Percentiles rank a stretch among this genome's conserved stretches.
Evolutionary conservation across 2,329 filamentous ascomycete species (phyloP).

Genomic region (Diaporthe sp.): DNA sequence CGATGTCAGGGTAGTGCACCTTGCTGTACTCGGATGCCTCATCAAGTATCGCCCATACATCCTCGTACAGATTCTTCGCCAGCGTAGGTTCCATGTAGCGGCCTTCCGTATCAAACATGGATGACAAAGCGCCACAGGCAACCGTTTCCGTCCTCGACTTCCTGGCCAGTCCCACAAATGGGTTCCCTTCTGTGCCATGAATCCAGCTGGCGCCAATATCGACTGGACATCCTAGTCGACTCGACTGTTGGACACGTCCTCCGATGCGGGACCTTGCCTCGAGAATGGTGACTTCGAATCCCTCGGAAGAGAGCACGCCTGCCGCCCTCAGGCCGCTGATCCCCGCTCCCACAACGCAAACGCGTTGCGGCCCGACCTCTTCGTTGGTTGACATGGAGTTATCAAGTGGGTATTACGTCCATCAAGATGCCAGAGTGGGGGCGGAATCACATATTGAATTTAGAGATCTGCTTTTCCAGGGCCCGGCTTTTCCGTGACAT

Average conservation of each 20-base stretch:
- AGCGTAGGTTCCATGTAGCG: neutral
- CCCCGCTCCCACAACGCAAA: constrained; percentile 5
- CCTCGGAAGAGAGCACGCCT: neutral
- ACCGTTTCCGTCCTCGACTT: neutral
- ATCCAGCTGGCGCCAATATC: constrained; percentile 4
- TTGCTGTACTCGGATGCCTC: constrained; percentile 6
- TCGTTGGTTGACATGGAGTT: neutral
- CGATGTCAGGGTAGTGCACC: neutral
- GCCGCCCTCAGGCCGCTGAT: constrained; percentile 2
- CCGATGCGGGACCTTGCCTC: neutral
- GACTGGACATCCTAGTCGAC: neutral
- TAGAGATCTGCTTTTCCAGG: neutral
- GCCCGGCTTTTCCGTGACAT: neutral
- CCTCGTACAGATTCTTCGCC: neutral
- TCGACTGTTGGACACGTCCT: neutral
- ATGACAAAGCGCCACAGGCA: neutral
- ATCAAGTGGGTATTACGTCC: neutral
- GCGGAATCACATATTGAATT: neutral
- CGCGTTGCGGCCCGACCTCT: neutral
- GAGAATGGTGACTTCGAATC: neutral
- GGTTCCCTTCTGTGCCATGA: neutral
- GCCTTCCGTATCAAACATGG: neutral
- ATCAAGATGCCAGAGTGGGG: too few species aligned
- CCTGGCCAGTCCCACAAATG: neutral
- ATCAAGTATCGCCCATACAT: neutral